Evolutionary conservation across 2,329 filamentous ascomycete species (phyloP).

Genomic region (Talaromyces funiculosus): DNA sequence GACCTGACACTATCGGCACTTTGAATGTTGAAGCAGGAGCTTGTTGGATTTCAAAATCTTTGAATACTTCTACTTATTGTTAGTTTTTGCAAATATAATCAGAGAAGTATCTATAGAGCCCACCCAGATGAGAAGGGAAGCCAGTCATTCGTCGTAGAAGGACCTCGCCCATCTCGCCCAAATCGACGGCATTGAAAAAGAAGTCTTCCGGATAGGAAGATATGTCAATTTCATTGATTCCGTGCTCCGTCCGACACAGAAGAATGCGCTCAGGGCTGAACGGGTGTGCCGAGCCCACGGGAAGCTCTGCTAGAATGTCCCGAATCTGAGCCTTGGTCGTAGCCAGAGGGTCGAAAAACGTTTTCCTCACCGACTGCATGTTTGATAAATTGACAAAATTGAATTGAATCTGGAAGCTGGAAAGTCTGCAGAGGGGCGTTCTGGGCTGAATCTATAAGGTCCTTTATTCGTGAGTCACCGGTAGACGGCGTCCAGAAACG

Average conservation of each 20-base stretch:
- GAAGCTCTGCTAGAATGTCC: constrained; percentile 2
- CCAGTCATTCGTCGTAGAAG: constrained; percentile 6
- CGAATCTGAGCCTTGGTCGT: constrained; percentile 9
- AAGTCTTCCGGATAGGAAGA: constrained; percentile 10
- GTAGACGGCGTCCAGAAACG: background rate
- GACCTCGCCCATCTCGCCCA: constrained; percentile 12
- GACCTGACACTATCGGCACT: constrained; percentile 2
- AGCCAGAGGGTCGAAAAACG: constrained; percentile 9
- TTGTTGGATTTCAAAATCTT: background rate
- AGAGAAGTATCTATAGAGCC: background rate
- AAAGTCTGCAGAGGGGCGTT: background rate
- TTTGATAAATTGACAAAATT: background rate
- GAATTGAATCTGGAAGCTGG: background rate
- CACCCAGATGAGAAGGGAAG: background rate
- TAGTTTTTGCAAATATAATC: background rate
- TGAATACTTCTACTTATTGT: background rate
- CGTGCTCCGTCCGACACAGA: constrained; percentile 8
- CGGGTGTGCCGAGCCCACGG: constrained; percentile 10
- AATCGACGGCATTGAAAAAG: constrained; percentile 13
- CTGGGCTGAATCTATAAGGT: background rate
- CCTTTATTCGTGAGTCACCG: background rate
- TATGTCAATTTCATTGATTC: constrained; percentile 8
- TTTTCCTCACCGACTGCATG: constrained; percentile 10
- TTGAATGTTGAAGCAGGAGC: constrained; percentile 3
- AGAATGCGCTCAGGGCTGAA: constrained; percentile 9